Evolutionary conservation across 495 filamentous ascomycete species (phyloP).

Genomic region (Platismatia glauca): DNA sequence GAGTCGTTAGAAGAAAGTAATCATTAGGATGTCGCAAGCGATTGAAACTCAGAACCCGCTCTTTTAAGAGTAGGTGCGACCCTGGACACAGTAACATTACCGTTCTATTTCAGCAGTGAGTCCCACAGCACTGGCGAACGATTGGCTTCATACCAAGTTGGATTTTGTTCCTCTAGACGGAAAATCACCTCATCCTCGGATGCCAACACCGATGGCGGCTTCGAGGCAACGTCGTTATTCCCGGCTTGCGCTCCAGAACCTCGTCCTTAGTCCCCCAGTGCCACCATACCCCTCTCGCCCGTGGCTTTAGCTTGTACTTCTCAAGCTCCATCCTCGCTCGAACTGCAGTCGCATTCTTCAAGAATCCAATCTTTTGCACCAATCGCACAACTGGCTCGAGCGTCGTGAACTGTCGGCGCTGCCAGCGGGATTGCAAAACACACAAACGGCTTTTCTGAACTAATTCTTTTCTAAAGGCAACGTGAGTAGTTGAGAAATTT

Average conservation of each 20-base stretch:
- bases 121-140: background rate
- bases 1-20: too few species aligned
- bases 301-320: conserved; percentile 1
- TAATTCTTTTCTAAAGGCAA: background rate
- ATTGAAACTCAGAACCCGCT: too few species aligned
- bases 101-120: background rate
- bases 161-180: background rate
- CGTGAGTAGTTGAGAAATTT: background rate
- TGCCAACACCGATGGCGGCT: background rate
- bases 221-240: background rate
- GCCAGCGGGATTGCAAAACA: background rate
- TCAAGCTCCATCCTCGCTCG: background rate
- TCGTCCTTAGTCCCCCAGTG: background rate
- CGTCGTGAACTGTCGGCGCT: background rate
- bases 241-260: background rate
- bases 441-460: background rate
- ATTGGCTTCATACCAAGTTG: background rate
- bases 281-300: conserved; percentile 4
- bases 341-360: background rate
- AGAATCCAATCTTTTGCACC: background rate
- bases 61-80: background rate
- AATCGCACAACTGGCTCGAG: conserved; percentile 2
- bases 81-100: background rate
- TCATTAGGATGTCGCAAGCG: too few species aligned
- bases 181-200: background rate